These are phyloP conservation scores for Euphorbia celastroides DNA, from an alignment of 441 rosid species.

Conservation along the genomic window DNA sequence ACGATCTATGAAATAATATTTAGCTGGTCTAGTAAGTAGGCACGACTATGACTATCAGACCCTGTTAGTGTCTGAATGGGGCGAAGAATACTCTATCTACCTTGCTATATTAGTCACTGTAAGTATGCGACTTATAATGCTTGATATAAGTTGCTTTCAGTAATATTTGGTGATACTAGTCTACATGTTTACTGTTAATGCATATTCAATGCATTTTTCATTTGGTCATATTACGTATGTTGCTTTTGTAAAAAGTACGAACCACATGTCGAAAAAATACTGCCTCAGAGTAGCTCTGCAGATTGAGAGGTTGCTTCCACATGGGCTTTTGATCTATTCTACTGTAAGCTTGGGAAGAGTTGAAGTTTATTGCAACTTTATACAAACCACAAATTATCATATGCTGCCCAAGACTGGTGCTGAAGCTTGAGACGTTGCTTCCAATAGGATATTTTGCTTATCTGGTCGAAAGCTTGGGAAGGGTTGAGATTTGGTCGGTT, in stretches of 20 bases:
- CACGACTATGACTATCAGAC: not conserved
- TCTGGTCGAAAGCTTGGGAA: not conserved
- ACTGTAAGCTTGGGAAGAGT: not conserved
- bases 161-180: not conserved
- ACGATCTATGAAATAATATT: not conserved
- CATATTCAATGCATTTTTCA: not conserved
- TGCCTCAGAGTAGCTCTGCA: not conserved
- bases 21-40: not conserved
- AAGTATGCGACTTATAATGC: not conserved
- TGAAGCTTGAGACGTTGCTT: not conserved
- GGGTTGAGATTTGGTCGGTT: not conserved
- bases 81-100: not conserved
- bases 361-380: not conserved
- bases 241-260: not conserved
- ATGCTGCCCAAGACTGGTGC: not conserved
- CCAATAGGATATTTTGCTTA: not conserved
- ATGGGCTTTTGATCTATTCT: not conserved
- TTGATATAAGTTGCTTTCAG: not conserved
- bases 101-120: conserved; percentile 2
- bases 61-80: not conserved
- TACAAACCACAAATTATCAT: not conserved
- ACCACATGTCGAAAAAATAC: not conserved
- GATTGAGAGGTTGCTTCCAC: not conserved
- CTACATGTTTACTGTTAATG: not conserved
- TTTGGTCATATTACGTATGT: not conserved